A percentile compares a stretch with the other conserved stretches of the same genome.
These are phyloP conservation scores for Lasiodiplodia gonubiensis DNA, from an alignment of 2,329 filamentous ascomycete genomes.

Conservation along the genomic window DNA sequence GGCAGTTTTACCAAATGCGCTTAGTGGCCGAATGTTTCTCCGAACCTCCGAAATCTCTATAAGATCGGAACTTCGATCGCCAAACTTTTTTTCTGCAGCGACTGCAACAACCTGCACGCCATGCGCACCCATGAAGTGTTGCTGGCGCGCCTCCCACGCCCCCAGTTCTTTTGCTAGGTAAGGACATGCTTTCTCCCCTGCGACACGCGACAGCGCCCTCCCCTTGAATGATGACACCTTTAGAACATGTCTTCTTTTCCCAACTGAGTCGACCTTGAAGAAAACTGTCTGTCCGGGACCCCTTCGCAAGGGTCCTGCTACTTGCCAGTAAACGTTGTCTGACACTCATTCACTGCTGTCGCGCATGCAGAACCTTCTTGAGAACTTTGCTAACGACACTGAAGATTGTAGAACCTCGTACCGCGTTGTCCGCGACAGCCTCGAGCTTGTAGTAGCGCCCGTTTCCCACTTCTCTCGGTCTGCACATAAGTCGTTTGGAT, in stretches of 20 bases:
- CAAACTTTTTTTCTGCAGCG: constrained; percentile 18
- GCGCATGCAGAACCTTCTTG: background rate
- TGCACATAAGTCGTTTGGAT: background rate
- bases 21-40: constrained; percentile 25
- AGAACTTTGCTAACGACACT: constrained; percentile 1
- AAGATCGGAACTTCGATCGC: constrained; percentile 13
- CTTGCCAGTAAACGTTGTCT: constrained; percentile 84
- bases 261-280: constrained; percentile 82
- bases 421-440: background rate
- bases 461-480: background rate
- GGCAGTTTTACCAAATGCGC: background rate
- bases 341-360: constrained; percentile 48
- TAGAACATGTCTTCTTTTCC: constrained; percentile 75
- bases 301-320: constrained; percentile 69
- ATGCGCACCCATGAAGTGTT: constrained; percentile 4
- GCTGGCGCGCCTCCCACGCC: background rate
- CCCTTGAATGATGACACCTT: constrained; percentile 69
- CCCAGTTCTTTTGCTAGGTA: background rate
- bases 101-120: constrained; percentile 10
- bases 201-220: constrained; percentile 1
- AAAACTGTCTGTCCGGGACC: constrained; percentile 69
- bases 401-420: constrained; percentile 6
- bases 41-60: constrained; percentile 20
- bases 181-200: background rate
- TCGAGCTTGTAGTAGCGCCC: background rate